Evolutionary conservation across 1,284 basidiomycete species (phyloP).

Genomic region (Trichosporon inkin): DNA sequence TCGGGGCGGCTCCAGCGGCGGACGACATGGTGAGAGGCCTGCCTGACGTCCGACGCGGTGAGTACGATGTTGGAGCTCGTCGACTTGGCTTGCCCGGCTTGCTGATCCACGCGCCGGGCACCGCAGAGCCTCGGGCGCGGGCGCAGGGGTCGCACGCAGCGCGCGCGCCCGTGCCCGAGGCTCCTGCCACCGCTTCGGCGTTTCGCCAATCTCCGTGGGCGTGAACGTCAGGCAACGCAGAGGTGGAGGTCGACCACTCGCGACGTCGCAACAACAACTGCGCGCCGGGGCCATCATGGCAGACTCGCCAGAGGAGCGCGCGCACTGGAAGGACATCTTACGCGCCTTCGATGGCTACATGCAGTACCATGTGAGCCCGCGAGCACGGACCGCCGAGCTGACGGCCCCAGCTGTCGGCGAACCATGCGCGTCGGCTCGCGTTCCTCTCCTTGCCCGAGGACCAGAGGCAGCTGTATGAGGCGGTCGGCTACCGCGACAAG

Average conservation of each 20-base stretch:
- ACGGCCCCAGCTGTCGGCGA: conserved; percentile 43
- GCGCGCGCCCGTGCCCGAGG: too few relatives aligned
- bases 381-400: neutral
- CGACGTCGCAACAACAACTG: neutral
- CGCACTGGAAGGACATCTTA: conserved; percentile 45
- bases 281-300: conserved; percentile 16
- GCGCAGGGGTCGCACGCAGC: too few relatives aligned
- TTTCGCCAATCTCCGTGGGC: too few relatives aligned
- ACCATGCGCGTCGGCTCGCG: conserved; percentile 45
- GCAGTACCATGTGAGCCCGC: conserved; percentile 46
- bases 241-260: conserved; percentile 6
- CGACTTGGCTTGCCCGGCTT: too few relatives aligned
- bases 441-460: conserved; percentile 45
- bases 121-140: too few relatives aligned
- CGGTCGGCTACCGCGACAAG: conserved; percentile 49
- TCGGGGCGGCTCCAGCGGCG: neutral
- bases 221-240: too few relatives aligned
- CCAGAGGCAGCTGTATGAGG: conserved; percentile 34
- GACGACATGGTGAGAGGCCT: neutral
- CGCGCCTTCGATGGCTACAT: conserved; percentile 48
- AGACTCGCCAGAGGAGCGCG: conserved; percentile 37
- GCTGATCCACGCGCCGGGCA: too few relatives aligned
- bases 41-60: conserved; percentile 3
- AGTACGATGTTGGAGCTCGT: neutral
- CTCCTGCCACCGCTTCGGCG: too few relatives aligned